These are phyloP conservation scores for Gnetum montanum DNA, from an alignment of 75 land plant genomes.

Conservation along the genomic window DNA sequence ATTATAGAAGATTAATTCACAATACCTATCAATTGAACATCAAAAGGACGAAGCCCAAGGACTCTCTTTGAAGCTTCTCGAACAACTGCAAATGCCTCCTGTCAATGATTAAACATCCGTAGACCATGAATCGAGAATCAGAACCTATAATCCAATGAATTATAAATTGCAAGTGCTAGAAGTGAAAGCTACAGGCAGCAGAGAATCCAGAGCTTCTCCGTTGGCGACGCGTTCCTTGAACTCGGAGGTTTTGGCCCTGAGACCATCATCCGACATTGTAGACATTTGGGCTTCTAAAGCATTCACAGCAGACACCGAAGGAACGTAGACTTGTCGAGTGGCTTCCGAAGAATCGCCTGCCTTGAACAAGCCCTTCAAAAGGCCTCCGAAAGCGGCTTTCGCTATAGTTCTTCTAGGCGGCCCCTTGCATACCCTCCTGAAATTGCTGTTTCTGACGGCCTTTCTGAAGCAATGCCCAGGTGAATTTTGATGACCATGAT, in stretches of 20 bases:
- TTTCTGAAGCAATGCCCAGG: too few species aligned
- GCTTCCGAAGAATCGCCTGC: constrained; percentile 64
- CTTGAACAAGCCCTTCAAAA: constrained; percentile 72
- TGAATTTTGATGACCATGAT: too few species aligned
- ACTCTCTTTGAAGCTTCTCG: constrained; percentile 97
- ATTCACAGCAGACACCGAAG: constrained; percentile 50
- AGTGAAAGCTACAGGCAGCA: constrained; percentile 52
- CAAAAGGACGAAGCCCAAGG: constrained; percentile 93
- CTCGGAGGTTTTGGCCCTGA: constrained; percentile 49
- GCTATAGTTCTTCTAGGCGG: too few species aligned
- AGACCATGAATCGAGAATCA: neutral
- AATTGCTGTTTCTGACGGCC: too few species aligned
- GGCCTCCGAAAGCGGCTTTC: constrained; percentile 75
- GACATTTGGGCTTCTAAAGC: constrained; percentile 53
- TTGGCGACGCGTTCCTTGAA: constrained; percentile 45
- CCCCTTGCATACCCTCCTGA: too few species aligned
- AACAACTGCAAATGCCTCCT: constrained; percentile 99
- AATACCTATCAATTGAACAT: constrained; percentile 93
- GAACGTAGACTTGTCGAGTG: constrained; percentile 50
- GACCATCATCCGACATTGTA: constrained; percentile 43
- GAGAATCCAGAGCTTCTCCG: constrained; percentile 70
- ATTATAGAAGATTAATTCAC: constrained; percentile 4
- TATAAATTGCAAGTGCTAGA: neutral
- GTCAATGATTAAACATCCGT: constrained; percentile 15
- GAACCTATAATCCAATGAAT: neutral